Evolutionary conservation across 768 basidiomycete genomes (phyloP).

Genomic region (Xanthoconium purpureum): DNA sequence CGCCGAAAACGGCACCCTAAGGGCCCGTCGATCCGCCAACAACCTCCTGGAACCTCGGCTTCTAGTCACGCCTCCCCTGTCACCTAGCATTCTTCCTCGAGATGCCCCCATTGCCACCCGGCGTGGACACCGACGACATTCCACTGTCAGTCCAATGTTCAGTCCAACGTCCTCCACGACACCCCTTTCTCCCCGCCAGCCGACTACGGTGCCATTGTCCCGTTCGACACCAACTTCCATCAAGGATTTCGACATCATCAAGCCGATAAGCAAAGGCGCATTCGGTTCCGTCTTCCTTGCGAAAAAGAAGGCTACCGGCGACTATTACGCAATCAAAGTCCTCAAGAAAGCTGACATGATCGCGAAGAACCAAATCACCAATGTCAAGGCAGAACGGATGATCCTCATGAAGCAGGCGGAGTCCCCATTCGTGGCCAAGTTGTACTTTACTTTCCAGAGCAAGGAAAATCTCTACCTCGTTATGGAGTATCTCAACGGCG

Average conservation of each 20-base stretch:
- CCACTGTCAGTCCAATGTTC: constrained; percentile 60
- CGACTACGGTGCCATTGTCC: constrained; percentile 72
- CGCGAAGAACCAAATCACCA: constrained; percentile 99
- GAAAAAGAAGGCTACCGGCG: constrained; percentile 97
- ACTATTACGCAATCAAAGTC: constrained; percentile 99
- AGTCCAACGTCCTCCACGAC: constrained; percentile 48
- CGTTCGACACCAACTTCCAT: constrained; percentile 87
- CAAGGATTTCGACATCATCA: constrained; percentile 99
- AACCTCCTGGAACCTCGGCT: constrained; percentile 65
- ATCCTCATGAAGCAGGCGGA: constrained; percentile 99
- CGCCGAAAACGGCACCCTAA: constrained; percentile 42
- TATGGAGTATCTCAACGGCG: constrained; percentile 99
- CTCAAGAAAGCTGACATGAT: constrained; percentile 99
- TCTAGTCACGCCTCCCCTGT: constrained; percentile 71
- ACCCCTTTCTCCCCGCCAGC: constrained; percentile 85
- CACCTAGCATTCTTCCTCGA: constrained; percentile 54
- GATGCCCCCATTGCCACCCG: constrained; percentile 44
- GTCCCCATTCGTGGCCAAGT: constrained; percentile 95
- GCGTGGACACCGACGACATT: constrained; percentile 67
- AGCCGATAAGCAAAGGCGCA: constrained; percentile 98
- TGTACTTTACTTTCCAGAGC: constrained; percentile 99
- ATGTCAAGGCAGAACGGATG: constrained; percentile 99
- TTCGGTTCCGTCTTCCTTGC: constrained; percentile 98
- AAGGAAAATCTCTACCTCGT: constrained; percentile 98
- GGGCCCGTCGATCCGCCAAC: constrained; percentile 62